Conservation (phyloP, 352 stramenopile species). For the Globisporangium cylindrosporum region DNA sequence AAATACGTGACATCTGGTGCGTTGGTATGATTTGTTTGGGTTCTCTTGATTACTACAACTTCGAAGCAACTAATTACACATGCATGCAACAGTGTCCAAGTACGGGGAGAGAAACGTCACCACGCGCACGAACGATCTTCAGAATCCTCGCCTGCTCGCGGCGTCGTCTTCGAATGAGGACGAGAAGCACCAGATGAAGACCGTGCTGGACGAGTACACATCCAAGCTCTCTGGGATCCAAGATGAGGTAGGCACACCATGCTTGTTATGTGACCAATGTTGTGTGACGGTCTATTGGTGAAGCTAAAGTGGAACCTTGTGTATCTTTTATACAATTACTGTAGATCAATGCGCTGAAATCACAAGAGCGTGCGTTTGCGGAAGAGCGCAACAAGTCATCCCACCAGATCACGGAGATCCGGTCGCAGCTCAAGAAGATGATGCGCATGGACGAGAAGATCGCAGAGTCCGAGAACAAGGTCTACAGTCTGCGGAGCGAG, state of each 20-base stretch:
- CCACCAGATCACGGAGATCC: slow-evolving; percentile 67
- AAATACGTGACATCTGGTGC: slow-evolving; percentile 82
- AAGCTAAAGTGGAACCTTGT: background rate
- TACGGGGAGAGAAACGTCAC: slow-evolving; percentile 82
- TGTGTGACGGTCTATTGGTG: background rate
- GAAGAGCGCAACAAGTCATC: slow-evolving; percentile 60
- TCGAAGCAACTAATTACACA: background rate
- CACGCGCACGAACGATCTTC: slow-evolving; percentile 81
- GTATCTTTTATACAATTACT: background rate
- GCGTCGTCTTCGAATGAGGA: slow-evolving; percentile 79
- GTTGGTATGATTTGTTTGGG: background rate
- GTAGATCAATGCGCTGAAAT: slow-evolving; percentile 60
- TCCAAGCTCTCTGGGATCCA: slow-evolving; percentile 42
- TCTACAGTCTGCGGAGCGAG: slow-evolving; percentile 67
- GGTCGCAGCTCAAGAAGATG: slow-evolving; percentile 59
- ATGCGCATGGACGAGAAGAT: slow-evolving; percentile 80
- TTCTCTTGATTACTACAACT: background rate
- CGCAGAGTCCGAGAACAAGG: slow-evolving; percentile 59
- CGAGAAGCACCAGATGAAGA: slow-evolving; percentile 62
- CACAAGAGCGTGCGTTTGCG: slow-evolving; percentile 56
- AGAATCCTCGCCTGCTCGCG: slow-evolving; percentile 61
- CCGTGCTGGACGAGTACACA: slow-evolving; percentile 40
- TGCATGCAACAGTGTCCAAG: slow-evolving; percentile 51
- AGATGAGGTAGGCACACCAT: slow-evolving; percentile 54
- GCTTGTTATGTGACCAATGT: background rate